Conservation (phyloP, 2,329 filamentous ascomycete species). For the Aspergillus sp. region DNA sequence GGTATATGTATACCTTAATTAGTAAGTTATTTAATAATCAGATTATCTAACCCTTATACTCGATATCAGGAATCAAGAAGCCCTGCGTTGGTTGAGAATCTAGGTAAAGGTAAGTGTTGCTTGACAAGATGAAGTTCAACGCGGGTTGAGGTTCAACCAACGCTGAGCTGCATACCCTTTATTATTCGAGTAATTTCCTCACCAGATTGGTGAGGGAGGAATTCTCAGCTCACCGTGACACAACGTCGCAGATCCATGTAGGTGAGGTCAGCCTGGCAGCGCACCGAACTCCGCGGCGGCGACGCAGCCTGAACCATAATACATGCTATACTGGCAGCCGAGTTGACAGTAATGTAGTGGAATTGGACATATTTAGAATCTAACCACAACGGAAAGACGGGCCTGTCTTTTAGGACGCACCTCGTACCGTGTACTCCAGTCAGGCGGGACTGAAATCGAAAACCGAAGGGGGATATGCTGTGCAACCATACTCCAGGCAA, state of each 20-base stretch:
- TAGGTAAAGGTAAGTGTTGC: no score
- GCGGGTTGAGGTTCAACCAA: no score
- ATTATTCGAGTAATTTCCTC: not conserved
- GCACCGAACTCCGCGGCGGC: not conserved
- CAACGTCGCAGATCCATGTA: not conserved
- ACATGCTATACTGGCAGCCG: not conserved
- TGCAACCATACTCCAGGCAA: not conserved
- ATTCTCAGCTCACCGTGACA: not conserved
- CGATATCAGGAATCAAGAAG: no score
- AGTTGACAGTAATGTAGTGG: no score
- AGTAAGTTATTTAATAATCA: no score
- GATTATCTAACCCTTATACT: no score
- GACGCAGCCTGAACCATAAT: not conserved
- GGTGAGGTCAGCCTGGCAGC: not conserved
- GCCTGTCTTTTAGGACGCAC: not conserved
- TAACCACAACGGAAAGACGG: no score
- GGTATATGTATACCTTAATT: no score
- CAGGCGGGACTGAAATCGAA: not conserved
- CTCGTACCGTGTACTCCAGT: not conserved
- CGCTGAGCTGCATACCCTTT: not conserved
- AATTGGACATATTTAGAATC: no score
- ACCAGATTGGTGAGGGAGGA: not conserved
- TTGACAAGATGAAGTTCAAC: no score
- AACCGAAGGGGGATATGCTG: not conserved
- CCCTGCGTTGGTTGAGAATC: no score